These are phyloP conservation scores for Helichrysum umbraculigerum DNA, from an alignment of 129 eudicot genomes.

Conservation along the genomic window DNA sequence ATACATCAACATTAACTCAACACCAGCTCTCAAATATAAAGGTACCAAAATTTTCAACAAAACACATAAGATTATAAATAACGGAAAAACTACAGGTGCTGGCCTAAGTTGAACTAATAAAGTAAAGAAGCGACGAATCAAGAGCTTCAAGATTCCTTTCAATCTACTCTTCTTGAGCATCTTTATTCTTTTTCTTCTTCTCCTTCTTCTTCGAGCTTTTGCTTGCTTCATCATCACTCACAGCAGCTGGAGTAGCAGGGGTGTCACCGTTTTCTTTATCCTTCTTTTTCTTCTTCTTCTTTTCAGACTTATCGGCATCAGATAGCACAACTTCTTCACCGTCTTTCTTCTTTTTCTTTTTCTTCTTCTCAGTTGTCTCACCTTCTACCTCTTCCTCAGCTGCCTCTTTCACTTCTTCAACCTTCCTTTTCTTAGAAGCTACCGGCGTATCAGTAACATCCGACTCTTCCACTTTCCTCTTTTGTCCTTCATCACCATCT, in stretches of 20 bases:
- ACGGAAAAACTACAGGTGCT: not conserved
- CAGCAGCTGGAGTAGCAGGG: conserved; percentile 41
- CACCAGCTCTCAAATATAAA: conserved; percentile 5
- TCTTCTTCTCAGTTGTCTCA: conserved; percentile 43
- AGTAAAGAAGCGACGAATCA: conserved; percentile 6
- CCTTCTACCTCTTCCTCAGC: conserved; percentile 19
- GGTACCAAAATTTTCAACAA: conserved; percentile 8
- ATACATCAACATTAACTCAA: not conserved
- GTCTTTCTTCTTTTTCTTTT: conserved; percentile 42
- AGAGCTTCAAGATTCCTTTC: conserved; percentile 31
- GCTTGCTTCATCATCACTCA: conserved; percentile 43
- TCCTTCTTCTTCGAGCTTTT: conserved; percentile 55
- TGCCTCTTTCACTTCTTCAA: conserved; percentile 29
- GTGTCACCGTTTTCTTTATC: conserved; percentile 37
- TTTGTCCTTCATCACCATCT: conserved; percentile 36
- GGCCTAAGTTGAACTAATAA: conserved; percentile 15
- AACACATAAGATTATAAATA: not conserved
- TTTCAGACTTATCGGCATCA: conserved; percentile 44
- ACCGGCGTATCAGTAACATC: conserved; percentile 31
- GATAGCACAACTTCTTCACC: conserved; percentile 34
- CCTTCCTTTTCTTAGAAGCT: conserved; percentile 39
- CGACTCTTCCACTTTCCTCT: conserved; percentile 45
- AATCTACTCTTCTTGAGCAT: conserved; percentile 4
- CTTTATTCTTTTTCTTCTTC: conserved; percentile 47
- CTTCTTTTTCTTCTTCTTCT: conserved; percentile 65